Base-by-base conservation (phyloP, 2,329 filamentous ascomycete species). In the Botrytis fabae region DNA sequence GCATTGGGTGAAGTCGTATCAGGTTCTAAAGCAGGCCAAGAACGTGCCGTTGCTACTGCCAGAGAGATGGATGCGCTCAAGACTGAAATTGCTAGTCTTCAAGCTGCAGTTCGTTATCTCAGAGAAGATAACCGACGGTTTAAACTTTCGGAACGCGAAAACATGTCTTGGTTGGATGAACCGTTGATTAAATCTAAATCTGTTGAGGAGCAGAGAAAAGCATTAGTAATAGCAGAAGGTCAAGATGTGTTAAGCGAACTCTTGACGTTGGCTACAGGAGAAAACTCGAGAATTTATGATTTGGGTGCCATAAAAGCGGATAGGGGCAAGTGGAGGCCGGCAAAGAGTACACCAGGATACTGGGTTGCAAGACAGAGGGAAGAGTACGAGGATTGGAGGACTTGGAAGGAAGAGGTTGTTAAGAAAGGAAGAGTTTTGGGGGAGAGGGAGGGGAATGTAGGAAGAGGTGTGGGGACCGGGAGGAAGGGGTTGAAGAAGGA, bases 41-140 rank as follows among this genome's bases (percentile, higher is more conserved):
- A 92, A 79, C 87, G 89, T 40, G 90, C 91, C 42, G 90, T 92
- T 64, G 89, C 90, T 7, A 92, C 90, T 1, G 90, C 90, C 42
- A 88, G 90, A 70, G 92, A 95, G 81, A 90, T 94, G 83, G 91
- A 94, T 76, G 85, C 85, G 16, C 87, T 95, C 77, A 90, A 91
- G 81, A 86, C 86, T 77, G 91, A 95, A 74, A 90, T 94, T 78
- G 86, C 85, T 72, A 85, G 85, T 76, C 81, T 92, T 72, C 86
- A 93, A 79, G 86, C 88, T 2, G 90, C 91, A 1, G 88, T 93
- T 63, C 86, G 90, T 18, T 92, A 90, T 80, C 84, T 94, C 44
- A 86, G 90, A 40, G 88, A 91, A 76, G 91, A 93, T 78, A 92
- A 89, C 81, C 85, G 86, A 60, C 87, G 89, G 5, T 88, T 90